Percentiles rank a stretch among this genome's conserved stretches.
Evolutionary conservation across 2,329 filamentous ascomycete species (phyloP).

Genomic region (Teratosphaeria viscida): DNA sequence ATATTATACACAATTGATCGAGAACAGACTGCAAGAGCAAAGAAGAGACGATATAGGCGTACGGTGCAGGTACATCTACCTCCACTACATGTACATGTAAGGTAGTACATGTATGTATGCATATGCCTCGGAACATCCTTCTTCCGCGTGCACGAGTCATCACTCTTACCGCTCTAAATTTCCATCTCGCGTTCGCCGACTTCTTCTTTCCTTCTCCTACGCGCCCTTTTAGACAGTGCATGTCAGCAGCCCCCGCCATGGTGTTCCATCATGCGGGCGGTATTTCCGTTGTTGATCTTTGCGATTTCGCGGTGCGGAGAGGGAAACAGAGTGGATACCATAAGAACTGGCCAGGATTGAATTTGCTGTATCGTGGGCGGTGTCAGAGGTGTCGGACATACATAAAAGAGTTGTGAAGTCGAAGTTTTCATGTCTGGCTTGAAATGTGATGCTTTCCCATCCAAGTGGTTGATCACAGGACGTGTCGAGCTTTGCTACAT

Average conservation of each 20-base stretch:
- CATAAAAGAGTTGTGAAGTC: neutral
- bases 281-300: slow-evolving; percentile 3
- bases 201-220: neutral
- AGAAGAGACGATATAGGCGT: too few relatives aligned
- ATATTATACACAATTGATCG: too few relatives aligned
- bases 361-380: slow-evolving; percentile 14
- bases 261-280: neutral
- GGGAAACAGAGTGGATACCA: slow-evolving; percentile 14
- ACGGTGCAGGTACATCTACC: too few relatives aligned
- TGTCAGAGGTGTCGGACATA: slow-evolving; percentile 18
- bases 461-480: neutral
- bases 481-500: too few relatives aligned
- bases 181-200: neutral
- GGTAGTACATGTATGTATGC: neutral
- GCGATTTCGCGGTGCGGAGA: slow-evolving; percentile 18
- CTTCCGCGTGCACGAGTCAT: neutral
- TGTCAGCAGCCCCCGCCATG: neutral
- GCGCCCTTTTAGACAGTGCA: slow-evolving; percentile 5
- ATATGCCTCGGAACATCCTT: neutral
- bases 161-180: neutral
- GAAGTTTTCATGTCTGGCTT: neutral
- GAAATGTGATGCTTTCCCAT: neutral
- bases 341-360: slow-evolving; percentile 19
- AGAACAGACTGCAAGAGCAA: too few relatives aligned
- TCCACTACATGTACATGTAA: too few relatives aligned